Evolutionary conservation across 1,139 yeast genomes (phyloP).

Genomic region (Taphrina deformans): DNA sequence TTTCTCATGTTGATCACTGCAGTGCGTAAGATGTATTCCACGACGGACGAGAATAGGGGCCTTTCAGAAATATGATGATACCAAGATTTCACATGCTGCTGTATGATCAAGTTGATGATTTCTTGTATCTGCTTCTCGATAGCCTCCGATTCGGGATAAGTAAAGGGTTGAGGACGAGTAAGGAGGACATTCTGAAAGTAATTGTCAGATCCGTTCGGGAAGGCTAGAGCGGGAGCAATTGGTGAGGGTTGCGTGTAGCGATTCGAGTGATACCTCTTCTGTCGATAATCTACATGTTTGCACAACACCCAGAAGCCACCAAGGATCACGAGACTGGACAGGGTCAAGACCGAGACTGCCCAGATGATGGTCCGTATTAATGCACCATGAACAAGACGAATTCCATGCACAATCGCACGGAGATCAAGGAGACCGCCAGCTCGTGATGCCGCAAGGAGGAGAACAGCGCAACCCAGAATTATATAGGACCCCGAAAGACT

Average conservation of each 20-base stretch:
- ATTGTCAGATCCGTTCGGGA: neutral
- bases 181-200: neutral
- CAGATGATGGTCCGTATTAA: neutral
- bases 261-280: neutral
- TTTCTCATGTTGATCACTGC: conserved; percentile 51
- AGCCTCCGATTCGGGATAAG: conserved; percentile 15
- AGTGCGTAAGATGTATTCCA: conserved; percentile 53
- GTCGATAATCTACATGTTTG: neutral
- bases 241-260: neutral
- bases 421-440: neutral
- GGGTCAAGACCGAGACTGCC: neutral
- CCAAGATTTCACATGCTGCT: conserved; percentile 71
- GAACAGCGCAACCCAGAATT: neutral
- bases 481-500: neutral
- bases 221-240: neutral
- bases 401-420: neutral
- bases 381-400: neutral
- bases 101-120: conserved; percentile 55
- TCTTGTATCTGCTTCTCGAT: conserved; percentile 47
- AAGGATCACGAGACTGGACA: neutral
- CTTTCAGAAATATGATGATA: conserved; percentile 52
- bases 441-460: neutral
- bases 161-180: neutral
- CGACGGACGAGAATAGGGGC: conserved; percentile 57
- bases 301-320: neutral